phyloP scores from a whole-genome alignment of 1,284 basidiomycete genomes.

The Phlebopus sp. region DNA sequence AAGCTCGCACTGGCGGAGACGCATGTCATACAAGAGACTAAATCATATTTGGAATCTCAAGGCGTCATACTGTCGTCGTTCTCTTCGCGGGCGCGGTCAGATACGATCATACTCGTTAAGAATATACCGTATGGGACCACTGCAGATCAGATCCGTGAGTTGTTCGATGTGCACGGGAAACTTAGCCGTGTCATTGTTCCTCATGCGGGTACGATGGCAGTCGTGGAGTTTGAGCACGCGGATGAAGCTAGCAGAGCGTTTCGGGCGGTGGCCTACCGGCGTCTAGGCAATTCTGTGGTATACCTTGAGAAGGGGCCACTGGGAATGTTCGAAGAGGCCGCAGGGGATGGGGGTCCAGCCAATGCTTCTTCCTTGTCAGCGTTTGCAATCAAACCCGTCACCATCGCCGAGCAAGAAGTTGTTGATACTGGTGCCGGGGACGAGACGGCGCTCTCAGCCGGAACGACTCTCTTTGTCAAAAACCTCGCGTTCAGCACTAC shows the following conservation, averaged over 20 bases:
- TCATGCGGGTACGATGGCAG: slow-evolving; percentile 91
- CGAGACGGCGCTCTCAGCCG: slow-evolving; percentile 55
- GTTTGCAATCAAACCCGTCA: slow-evolving; percentile 41
- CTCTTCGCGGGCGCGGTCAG: slow-evolving; percentile 57
- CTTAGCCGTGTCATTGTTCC: slow-evolving; percentile 83
- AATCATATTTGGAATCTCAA: slow-evolving; percentile 78
- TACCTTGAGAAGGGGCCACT: slow-evolving; percentile 93
- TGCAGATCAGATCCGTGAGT: slow-evolving; percentile 65
- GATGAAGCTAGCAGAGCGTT: slow-evolving; percentile 78
- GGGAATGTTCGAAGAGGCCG: slow-evolving; percentile 64
- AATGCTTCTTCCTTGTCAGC: slow-evolving; percentile 5
- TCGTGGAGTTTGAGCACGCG: slow-evolving; percentile 81
- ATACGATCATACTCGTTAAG: slow-evolving; percentile 90
- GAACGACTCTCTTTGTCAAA: slow-evolving; percentile 92
- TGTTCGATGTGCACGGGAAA: slow-evolving; percentile 80
- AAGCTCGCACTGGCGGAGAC: slow-evolving; percentile 96
- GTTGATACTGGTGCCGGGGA: slow-evolving; percentile 36
- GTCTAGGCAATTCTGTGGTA: slow-evolving; percentile 85
- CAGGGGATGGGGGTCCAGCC: slow-evolving; percentile 17
- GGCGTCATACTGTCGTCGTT: slow-evolving; percentile 66
- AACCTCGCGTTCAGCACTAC: slow-evolving; percentile 93
- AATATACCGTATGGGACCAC: slow-evolving; percentile 95
- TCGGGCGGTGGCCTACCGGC: slow-evolving; percentile 80
- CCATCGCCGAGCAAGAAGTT: slow-evolving; percentile 39
- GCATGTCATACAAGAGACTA: slow-evolving; percentile 93